Evolutionary conservation across 176 grass and related monocot genomes (phyloP).

Genomic region (Thinopyrum elongatum): DNA sequence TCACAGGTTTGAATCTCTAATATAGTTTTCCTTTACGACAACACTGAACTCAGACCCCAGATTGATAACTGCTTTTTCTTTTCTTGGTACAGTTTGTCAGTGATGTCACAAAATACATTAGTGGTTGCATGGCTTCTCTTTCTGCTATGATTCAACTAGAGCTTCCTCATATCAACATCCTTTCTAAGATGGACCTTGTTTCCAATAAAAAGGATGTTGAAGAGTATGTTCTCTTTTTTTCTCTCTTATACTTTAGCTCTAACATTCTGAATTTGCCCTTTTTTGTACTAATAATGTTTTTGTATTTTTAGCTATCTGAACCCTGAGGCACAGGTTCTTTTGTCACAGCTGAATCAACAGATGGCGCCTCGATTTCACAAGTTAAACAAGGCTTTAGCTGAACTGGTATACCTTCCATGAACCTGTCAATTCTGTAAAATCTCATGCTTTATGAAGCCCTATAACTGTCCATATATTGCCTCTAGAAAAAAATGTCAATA

Average conservation of each 20-base stretch:
- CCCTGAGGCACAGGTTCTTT: slow-evolving; percentile 73
- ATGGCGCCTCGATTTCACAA: slow-evolving; percentile 92
- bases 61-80: slow-evolving; percentile 22
- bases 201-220: slow-evolving; percentile 84
- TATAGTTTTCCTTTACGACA: neutral
- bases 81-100: slow-evolving; percentile 67
- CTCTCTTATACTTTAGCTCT: neutral
- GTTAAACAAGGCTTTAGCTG: slow-evolving; percentile 80
- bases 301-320: slow-evolving; percentile 68
- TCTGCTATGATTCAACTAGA: slow-evolving; percentile 99
- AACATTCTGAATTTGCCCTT: neutral
- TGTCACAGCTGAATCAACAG: slow-evolving; percentile 86
- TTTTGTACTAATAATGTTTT: slow-evolving; percentile 1
- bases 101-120: slow-evolving; percentile 97
- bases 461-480: neutral
- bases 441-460: neutral
- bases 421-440: neutral
- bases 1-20: slow-evolving; percentile 68
- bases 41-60: neutral
- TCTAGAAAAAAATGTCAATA: neutral
- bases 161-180: slow-evolving; percentile 95
- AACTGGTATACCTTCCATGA: slow-evolving; percentile 52
- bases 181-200: slow-evolving; percentile 96
- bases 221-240: slow-evolving; percentile 51
- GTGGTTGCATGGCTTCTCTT: slow-evolving; percentile 97